Percentiles rank a stretch among this genome's conserved stretches.
Evolutionary conservation across 768 basidiomycete species (phyloP).

Genomic region (Pleurotus djamor): DNA sequence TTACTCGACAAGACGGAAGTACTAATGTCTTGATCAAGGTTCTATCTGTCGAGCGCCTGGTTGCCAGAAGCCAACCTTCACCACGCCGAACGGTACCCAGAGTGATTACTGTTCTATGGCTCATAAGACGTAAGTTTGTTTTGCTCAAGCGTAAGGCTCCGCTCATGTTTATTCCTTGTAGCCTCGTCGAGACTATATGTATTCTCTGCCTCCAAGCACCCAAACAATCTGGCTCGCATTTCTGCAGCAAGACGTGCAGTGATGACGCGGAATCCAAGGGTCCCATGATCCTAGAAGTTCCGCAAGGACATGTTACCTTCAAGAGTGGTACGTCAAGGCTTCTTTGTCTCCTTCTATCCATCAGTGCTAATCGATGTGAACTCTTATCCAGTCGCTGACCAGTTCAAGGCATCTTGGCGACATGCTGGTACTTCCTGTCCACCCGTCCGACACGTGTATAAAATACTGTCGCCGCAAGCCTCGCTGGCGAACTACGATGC

Average conservation of each 20-base stretch:
- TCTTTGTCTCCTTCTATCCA: neutral
- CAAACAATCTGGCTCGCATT: constrained; percentile 57
- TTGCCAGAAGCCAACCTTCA: constrained; percentile 42
- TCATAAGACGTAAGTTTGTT: constrained; percentile 44
- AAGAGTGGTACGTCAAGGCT: constrained; percentile 49
- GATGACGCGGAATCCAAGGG: constrained; percentile 53
- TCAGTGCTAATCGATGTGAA: constrained; percentile 5
- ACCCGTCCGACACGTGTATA: constrained; percentile 59
- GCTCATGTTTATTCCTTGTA: constrained; percentile 11
- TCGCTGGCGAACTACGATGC: constrained; percentile 56
- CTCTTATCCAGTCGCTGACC: constrained; percentile 46
- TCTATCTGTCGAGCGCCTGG: constrained; percentile 47
- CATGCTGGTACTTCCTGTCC: constrained; percentile 55
- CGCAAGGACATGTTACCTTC: constrained; percentile 58
- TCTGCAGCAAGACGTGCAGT: constrained; percentile 56
- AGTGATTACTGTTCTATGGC: constrained; percentile 49
- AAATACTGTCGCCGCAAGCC: constrained; percentile 49
- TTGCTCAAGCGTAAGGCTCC: neutral
- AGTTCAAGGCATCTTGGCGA: constrained; percentile 71
- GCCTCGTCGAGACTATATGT: constrained; percentile 49
- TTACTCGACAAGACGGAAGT: neutral
- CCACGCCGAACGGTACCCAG: constrained; percentile 32
- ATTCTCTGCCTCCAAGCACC: constrained; percentile 57
- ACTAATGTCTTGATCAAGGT: constrained; percentile 20
- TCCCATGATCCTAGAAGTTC: constrained; percentile 60